Evolutionary conservation across 1,284 basidiomycete genomes (phyloP).

Genomic region (Fomes fomentarius): DNA sequence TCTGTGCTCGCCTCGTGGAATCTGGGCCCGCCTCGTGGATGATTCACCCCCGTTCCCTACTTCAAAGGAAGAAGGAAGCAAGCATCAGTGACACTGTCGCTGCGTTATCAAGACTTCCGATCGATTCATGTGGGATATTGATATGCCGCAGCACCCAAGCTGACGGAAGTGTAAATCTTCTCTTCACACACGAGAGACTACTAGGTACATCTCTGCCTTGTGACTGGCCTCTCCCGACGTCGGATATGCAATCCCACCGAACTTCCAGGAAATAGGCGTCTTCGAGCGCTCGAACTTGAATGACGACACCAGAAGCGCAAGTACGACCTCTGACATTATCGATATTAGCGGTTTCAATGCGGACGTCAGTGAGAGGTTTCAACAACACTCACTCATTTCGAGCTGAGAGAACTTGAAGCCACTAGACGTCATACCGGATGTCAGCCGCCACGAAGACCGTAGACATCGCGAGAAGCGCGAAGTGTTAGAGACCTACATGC

Average conservation of each 20-base stretch:
- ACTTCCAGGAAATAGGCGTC: constrained; percentile 26
- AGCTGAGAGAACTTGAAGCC: constrained; percentile 39
- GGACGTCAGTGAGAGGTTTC: too few relatives aligned
- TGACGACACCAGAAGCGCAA: neutral
- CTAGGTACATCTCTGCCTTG: constrained; percentile 25
- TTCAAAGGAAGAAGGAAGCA: too few relatives aligned
- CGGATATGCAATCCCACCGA: constrained; percentile 24
- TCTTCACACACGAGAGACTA: constrained; percentile 3
- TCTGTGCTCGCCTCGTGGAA: too few relatives aligned
- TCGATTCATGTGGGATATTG: too few relatives aligned
- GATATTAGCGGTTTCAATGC: too few relatives aligned
- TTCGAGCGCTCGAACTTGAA: constrained; percentile 2
- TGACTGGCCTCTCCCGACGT: constrained; percentile 17
- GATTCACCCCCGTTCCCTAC: too few relatives aligned
- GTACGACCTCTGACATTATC: constrained; percentile 5
- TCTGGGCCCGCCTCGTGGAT: too few relatives aligned
- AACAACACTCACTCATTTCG: constrained; percentile 39
- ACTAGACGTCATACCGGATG: constrained; percentile 22
- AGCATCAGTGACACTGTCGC: too few relatives aligned
- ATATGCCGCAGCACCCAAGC: too few relatives aligned
- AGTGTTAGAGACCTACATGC: constrained; percentile 34
- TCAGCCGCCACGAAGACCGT: neutral
- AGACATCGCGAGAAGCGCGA: too few relatives aligned
- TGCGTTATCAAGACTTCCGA: too few relatives aligned
- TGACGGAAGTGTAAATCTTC: too few relatives aligned